Conservation (phyloP, 2,329 filamentous ascomycete species). For the Purpureocillium lavendulum region DNA sequence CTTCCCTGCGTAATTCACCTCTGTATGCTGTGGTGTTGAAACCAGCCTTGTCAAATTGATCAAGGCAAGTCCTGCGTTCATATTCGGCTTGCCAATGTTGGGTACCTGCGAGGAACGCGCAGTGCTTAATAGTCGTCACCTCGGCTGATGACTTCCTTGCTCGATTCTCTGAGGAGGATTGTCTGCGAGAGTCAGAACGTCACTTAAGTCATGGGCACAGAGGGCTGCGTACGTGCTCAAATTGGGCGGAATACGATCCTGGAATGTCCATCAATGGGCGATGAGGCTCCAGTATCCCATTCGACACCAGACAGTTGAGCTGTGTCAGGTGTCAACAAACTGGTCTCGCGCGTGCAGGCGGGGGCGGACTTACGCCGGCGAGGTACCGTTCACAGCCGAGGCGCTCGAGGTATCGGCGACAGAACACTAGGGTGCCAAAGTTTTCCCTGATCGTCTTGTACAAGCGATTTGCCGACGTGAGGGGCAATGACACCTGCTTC, state of each 20-base stretch:
- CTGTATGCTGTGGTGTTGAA: slow-evolving; percentile 3
- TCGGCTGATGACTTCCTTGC: slow-evolving; percentile 44
- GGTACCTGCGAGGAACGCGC: background rate
- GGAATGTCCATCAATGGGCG: slow-evolving; percentile 46
- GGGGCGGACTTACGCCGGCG: slow-evolving; percentile 45
- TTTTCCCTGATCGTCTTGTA: slow-evolving; percentile 52
- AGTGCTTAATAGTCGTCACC: slow-evolving; percentile 38
- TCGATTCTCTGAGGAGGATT: slow-evolving; percentile 31
- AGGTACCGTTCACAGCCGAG: slow-evolving; percentile 52
- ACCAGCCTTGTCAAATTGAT: background rate
- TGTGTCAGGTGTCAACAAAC: slow-evolving; percentile 17
- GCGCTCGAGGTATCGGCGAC: slow-evolving; percentile 53
- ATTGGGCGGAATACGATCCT: slow-evolving; percentile 57
- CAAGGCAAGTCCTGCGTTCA: too few relatives aligned
- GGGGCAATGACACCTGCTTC: slow-evolving; percentile 24
- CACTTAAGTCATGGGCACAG: background rate
- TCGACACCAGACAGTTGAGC: slow-evolving; percentile 48
- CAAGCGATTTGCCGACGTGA: slow-evolving; percentile 46
- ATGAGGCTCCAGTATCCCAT: slow-evolving; percentile 50
- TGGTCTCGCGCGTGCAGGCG: too few relatives aligned
- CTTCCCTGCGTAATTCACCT: too few relatives aligned
- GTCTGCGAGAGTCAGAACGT: slow-evolving; percentile 25
- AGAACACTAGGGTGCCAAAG: slow-evolving; percentile 55
- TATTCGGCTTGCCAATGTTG: too few relatives aligned
- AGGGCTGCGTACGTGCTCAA: slow-evolving; percentile 39